Base-by-base conservation (phyloP, 805 yeast species). In the Metschnikowia reukaufii region DNA sequence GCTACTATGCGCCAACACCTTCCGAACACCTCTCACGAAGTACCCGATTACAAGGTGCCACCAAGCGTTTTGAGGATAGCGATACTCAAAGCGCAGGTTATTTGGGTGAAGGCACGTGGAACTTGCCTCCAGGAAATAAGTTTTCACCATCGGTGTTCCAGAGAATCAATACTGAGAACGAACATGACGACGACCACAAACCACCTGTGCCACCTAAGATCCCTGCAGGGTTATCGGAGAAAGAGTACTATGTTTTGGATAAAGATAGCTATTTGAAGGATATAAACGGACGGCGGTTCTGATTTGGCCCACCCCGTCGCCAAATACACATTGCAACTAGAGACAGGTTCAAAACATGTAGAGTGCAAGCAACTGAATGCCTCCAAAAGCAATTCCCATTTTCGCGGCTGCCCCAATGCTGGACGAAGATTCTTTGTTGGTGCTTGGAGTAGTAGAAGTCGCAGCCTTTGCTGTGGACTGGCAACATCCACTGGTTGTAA, bases 1-100 rank as follows among this genome's bases (percentile, higher is more conserved):
- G 58, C 40, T 69, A 61, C 49, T 65, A 73, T 49, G 80, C 81
- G 0, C 81, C 81, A 4, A 68, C 77, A 0, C 80, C 81, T 2
- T 65, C 68, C 37, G 78, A 75, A 45, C 73, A 70, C 46, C 57
- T 70, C 10, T 54, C 58, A 17, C 55, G 56, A 31, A 55, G 52
- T 9, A 38, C 57, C 25, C 51, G 65, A 15, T 51, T 64, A 20
- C 64, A 60, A 44, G 50, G 49, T 38, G 65, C 65, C 6, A 46
- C 48, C 2, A 50, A 46, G 4, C 50, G 49, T 4, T 47, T 50
- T 7, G 42, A 56, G 12, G 74, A 66, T 49, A 55, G 56, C 13
- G 55, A 67, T 27, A 67, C 69, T 1, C 49, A 44, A n/a, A 61
- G 60, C 42, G 63, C 73, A 5, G 77, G 76, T 1, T 72, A 72